phyloP scores from a whole-genome alignment of 768 basidiomycete species.

The Suillus bovinus region DNA sequence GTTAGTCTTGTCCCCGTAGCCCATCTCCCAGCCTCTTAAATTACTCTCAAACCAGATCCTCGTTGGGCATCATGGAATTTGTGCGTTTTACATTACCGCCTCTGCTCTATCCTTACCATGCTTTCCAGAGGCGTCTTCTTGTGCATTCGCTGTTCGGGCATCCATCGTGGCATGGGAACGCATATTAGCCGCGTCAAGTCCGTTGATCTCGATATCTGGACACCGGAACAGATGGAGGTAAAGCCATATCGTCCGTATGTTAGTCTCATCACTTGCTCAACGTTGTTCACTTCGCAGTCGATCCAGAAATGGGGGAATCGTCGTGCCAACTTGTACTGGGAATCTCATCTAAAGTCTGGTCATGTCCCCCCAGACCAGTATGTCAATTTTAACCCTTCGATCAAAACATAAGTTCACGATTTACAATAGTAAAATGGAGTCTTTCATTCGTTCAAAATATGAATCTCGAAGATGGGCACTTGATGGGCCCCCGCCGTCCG shows the following conservation, averaged over 20 bases:
- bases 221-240: constrained; percentile 96
- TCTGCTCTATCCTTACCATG: not conserved
- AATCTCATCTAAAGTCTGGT: constrained; percentile 89
- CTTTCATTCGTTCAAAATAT: constrained; percentile 96
- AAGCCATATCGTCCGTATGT: constrained; percentile 18
- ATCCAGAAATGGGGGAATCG: constrained; percentile 95
- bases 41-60: constrained; percentile 61
- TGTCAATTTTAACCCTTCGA: constrained; percentile 33
- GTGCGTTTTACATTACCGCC: constrained; percentile 42
- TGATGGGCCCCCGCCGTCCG: constrained; percentile 81
- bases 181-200: constrained; percentile 98
- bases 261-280: constrained; percentile 6
- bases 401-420: not conserved
- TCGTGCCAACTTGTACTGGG: constrained; percentile 95
- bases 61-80: constrained; percentile 99
- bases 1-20: constrained; percentile 42
- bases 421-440: constrained; percentile 88
- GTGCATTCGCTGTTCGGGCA: constrained; percentile 96
- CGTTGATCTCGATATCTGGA: constrained; percentile 97
- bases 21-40: constrained; percentile 3
- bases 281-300: constrained; percentile 41
- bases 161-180: constrained; percentile 97
- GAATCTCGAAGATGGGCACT: constrained; percentile 91
- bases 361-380: constrained; percentile 95
- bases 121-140: constrained; percentile 79